These are phyloP conservation scores for Ceratopteris richardii DNA, from an alignment of 75 land plant species.

Conservation along the genomic window DNA sequence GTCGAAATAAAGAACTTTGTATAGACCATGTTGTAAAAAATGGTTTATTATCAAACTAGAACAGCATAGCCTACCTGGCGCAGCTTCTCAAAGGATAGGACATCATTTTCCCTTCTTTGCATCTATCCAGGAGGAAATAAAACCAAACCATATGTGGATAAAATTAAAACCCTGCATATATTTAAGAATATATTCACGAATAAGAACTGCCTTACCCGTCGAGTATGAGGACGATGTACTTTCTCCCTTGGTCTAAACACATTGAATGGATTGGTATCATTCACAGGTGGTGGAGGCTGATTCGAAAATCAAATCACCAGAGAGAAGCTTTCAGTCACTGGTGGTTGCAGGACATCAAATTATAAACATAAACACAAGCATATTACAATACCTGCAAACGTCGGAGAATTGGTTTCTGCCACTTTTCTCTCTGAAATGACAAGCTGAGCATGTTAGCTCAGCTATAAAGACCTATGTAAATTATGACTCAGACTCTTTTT, in stretches of 20 bases:
- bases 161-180: conserved; percentile 1
- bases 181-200: too few relatives aligned
- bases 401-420: conserved; percentile 92
- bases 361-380: conserved; percentile 1
- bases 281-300: conserved; percentile 99
- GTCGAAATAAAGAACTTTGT: too few relatives aligned
- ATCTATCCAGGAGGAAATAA: conserved; percentile 29
- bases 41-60: too few relatives aligned
- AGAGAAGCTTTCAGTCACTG: too few relatives aligned
- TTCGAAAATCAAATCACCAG: too few relatives aligned
- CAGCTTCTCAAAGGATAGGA: conserved; percentile 94
- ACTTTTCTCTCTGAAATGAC: conserved; percentile 66
- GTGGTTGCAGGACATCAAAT: too few relatives aligned
- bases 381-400: conserved; percentile 68
- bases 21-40: too few relatives aligned
- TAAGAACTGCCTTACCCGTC: conserved; percentile 50
- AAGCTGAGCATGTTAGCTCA: background rate
- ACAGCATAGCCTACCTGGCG: conserved; percentile 63
- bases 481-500: too few relatives aligned
- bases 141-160: background rate
- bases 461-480: too few relatives aligned
- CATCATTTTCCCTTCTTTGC: conserved; percentile 98
- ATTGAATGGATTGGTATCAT: conserved; percentile 98
- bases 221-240: conserved; percentile 84
- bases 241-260: conserved; percentile 99